phyloP scores from a whole-genome alignment of 768 basidiomycete genomes.

The Coprinopsis cinerea region DNA sequence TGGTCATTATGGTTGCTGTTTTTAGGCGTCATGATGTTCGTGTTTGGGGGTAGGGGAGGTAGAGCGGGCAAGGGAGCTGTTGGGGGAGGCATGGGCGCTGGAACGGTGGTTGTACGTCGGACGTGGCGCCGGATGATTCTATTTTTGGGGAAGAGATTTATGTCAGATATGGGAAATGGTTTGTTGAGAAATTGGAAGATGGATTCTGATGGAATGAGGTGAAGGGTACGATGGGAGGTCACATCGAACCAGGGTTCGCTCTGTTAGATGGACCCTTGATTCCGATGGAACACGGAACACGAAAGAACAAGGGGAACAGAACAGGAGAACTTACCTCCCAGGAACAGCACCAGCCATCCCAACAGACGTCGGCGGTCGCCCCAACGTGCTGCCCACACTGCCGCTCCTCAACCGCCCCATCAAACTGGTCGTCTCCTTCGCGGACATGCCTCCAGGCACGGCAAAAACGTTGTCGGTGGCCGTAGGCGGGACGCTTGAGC shows the following conservation, averaged over 20 bases:
- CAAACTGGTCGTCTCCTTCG: conserved; percentile 34
- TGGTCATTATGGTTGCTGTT: background rate
- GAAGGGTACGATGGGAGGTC: background rate
- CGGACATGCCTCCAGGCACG: conserved; percentile 15
- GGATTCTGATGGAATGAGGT: background rate
- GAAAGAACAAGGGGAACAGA: conserved; percentile 7
- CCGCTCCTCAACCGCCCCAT: conserved; percentile 53
- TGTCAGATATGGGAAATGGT: background rate
- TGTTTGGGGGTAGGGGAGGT: conserved; percentile 11
- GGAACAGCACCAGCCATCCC: conserved; percentile 6
- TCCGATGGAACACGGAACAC: background rate
- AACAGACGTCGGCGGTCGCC: conserved; percentile 7
- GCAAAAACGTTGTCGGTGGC: background rate
- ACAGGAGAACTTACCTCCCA: conserved; percentile 15
- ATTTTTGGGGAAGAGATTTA: background rate
- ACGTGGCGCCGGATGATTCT: conserved; percentile 35
- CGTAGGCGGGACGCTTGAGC: background rate
- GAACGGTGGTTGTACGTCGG: conserved; percentile 26
- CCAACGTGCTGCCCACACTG: conserved; percentile 35
- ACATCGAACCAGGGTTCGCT: background rate
- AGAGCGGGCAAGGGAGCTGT: conserved; percentile 35
- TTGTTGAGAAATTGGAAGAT: background rate
- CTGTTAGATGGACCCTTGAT: background rate
- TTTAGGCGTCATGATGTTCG: too few species aligned
- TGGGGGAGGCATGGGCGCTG: conserved; percentile 33